Evolutionary conservation across 306 rosid species (phyloP), one percentile per base, ranked within the genome.

Genomic region (Trichosanthes cucumerina): DNA sequence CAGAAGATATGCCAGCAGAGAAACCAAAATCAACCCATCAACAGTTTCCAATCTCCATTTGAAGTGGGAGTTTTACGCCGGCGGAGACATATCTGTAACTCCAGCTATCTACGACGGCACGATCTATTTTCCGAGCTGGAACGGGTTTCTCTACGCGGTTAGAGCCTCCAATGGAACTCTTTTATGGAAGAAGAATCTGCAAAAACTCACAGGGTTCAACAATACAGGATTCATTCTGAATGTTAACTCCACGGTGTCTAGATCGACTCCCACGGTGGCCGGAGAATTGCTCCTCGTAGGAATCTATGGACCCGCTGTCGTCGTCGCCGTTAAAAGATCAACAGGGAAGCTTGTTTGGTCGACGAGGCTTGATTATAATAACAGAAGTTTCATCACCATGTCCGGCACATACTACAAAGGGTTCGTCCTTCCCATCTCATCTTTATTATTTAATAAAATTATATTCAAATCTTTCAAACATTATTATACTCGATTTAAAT

Each of bases 71-170:
- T 88, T 91, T 72, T 41, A 44, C 5, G 89, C 88, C 15, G 92
- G 93, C 0, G 77, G 80, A 49, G 93, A 87, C 79, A 84, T 91
- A 64, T 80, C 87, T 1, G 90, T 84, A 41, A 91, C 91, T 0
- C 97, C 91, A 6, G 88, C 89, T 5, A 84, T 88, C 50, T 81
- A 49, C 33, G 34, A 87, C 1, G 88, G 83, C 3, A 80, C 56
- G 8, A 59, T 88, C 7, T 91, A 91, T 50, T 91, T 91, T 47
- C 91, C 93, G 13, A 81, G 85, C 44, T 88, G 97, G 92, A 89
- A 91, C 49, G 96, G 96, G 0, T 52, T 81, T 13, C 78, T 89
- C 11, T 89, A 49, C 6, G 91, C 93, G 0, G 77, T 91, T 38
- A 88, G 74, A 59, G 83, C 76, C 19, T 78, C 81, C 0, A 79